phyloP scores from a whole-genome alignment of 2,329 filamentous ascomycete species.

The Aureobasidium sp. region DNA sequence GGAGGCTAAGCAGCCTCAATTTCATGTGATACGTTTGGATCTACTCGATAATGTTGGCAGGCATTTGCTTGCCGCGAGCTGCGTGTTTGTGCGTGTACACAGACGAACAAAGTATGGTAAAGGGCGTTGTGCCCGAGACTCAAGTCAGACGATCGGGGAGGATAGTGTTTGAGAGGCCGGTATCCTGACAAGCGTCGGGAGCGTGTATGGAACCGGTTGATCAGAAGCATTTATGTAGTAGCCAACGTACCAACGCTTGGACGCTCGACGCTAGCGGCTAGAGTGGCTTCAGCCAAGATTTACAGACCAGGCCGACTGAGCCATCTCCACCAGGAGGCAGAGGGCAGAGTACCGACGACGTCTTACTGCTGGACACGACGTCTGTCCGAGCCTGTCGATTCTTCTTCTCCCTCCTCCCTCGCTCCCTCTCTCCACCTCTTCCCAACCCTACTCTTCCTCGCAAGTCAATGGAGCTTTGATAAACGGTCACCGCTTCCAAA shows the following conservation, averaged over 20 bases:
- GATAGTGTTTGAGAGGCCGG: not conserved
- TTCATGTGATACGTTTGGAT: not conserved
- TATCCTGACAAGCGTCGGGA: not conserved
- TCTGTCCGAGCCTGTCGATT: slow-evolving; percentile 5
- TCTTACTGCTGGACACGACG: not conserved
- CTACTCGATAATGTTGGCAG: not conserved
- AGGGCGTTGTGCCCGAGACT: not conserved
- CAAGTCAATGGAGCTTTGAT: slow-evolving; percentile 13
- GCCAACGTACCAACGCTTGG: not conserved
- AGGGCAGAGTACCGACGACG: not conserved
- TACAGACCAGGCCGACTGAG: not conserved
- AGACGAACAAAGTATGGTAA: not conserved
- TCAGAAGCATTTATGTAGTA: not conserved
- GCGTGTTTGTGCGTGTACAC: not conserved
- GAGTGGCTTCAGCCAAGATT: slow-evolving; percentile 2
- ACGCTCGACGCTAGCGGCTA: not conserved
- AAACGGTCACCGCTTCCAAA: slow-evolving; percentile 9
- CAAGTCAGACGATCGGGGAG: not conserved
- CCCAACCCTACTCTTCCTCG: not conserved
- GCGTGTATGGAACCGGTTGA: not conserved
- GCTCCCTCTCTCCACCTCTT: not conserved
- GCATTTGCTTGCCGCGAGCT: not conserved
- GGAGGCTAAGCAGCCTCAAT: slow-evolving; percentile 3
- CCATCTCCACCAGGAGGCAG: slow-evolving; percentile 7
- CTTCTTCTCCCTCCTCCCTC: slow-evolving; percentile 4